Conservation (phyloP, 139 green algal species). For the Chlamydomonas eustigma region DNA sequence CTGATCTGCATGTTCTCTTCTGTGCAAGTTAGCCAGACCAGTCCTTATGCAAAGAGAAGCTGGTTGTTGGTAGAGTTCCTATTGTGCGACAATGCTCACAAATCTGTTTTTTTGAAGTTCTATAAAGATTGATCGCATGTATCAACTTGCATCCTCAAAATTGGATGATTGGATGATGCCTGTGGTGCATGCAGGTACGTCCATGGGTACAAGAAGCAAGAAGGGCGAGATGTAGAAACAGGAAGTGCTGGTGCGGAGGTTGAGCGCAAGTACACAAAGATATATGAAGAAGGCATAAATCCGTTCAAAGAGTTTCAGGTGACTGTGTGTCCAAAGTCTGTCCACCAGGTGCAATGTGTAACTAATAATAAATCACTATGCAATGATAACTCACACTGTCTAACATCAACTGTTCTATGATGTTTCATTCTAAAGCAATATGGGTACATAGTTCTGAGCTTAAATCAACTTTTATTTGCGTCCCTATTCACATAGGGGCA, state of each 20-base stretch:
- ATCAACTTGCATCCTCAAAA: no score
- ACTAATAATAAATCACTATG: no score
- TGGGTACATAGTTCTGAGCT: not conserved
- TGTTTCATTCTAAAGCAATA: not conserved
- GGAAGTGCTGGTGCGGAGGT: conserved; percentile 57
- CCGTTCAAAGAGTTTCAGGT: conserved; percentile 83
- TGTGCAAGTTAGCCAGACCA: no score
- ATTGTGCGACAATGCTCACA: no score
- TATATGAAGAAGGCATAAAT: conserved; percentile 89
- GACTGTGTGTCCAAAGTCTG: no score
- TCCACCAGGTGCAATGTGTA: no score
- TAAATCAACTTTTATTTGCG: not conserved
- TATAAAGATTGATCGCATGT: no score
- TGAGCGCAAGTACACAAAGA: conserved; percentile 72
- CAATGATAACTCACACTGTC: not conserved
- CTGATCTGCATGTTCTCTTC: no score
- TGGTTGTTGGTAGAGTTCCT: no score
- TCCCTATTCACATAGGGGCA: conserved; percentile 28
- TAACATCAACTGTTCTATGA: not conserved
- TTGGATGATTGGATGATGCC: no score
- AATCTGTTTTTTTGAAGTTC: no score
- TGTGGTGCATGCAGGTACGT: conserved; percentile 43
- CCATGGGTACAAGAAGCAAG: conserved; percentile 22
- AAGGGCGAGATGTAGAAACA: conserved; percentile 23
- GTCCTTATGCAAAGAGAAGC: no score